Evolutionary conservation across 495 filamentous ascomycete species (phyloP).

Genomic region (Aspergillus bridgeri): DNA sequence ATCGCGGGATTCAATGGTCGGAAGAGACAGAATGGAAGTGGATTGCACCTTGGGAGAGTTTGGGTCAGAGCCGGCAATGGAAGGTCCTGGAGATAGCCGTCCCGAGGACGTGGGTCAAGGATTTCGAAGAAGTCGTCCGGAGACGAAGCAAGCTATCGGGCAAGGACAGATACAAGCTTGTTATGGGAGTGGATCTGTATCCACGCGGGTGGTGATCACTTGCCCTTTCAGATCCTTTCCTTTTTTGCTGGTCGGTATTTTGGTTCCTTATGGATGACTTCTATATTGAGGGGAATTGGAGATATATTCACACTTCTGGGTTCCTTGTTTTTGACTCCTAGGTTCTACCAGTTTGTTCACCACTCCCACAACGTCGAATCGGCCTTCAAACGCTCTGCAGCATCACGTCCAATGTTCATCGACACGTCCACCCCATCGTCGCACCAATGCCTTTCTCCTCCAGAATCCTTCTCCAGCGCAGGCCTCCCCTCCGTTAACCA

Average conservation of each 20-base stretch:
- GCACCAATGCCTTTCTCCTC: constrained; percentile 6
- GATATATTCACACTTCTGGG: too few species aligned
- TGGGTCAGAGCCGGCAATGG: constrained; percentile 8
- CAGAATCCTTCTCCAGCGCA: background rate
- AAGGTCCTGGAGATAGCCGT: constrained; percentile 9
- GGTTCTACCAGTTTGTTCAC: background rate
- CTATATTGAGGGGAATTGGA: too few species aligned
- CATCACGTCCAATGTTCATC: constrained; percentile 2
- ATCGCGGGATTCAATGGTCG: constrained; percentile 3
- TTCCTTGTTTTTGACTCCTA: too few species aligned
- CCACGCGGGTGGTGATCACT: constrained; percentile 9
- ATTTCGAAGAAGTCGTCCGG: constrained; percentile 6
- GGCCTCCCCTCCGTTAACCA: constrained; percentile 8
- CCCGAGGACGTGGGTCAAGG: background rate
- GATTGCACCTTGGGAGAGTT: constrained; percentile 12
- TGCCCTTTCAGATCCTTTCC: too few species aligned
- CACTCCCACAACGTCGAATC: constrained; percentile 5
- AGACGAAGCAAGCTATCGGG: constrained; percentile 4
- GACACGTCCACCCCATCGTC: constrained; percentile 11
- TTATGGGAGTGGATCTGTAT: constrained; percentile 4
- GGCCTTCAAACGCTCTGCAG: constrained; percentile 3
- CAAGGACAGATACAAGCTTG: constrained; percentile 5
- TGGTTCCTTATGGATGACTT: too few species aligned
- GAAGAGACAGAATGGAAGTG: constrained; percentile 5
- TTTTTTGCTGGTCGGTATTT: too few species aligned